These are phyloP conservation scores for Penicillium sp. DNA, from an alignment of 2,329 filamentous ascomycete species.

Conservation along the genomic window DNA sequence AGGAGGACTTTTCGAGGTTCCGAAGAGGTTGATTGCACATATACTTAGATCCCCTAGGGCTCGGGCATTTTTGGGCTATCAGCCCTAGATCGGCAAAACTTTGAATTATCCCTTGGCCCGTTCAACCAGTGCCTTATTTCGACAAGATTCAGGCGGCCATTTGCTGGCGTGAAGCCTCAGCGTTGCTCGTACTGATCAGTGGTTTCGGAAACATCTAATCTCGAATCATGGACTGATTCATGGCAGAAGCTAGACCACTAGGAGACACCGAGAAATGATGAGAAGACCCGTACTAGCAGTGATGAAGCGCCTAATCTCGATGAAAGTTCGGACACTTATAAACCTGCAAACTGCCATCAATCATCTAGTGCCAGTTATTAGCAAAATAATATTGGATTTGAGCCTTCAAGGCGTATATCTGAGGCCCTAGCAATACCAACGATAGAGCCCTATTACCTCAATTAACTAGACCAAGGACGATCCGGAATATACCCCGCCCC, in stretches of 20 bases:
- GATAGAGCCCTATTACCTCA: background rate
- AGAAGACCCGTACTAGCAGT: too few species aligned
- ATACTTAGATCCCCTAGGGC: background rate
- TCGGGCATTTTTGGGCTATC: background rate
- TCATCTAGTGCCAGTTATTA: background rate
- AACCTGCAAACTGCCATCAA: background rate
- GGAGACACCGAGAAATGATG: too few species aligned
- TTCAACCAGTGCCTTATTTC: background rate
- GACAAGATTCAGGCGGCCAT: background rate
- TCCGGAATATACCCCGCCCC: background rate
- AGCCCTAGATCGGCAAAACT: background rate
- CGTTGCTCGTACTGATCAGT: too few species aligned
- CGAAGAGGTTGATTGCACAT: background rate
- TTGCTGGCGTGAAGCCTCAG: too few species aligned
- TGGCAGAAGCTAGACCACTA: background rate
- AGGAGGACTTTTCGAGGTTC: background rate
- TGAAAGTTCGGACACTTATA: background rate
- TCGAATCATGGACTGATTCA: background rate
- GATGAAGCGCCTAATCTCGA: background rate
- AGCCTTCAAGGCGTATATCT: background rate
- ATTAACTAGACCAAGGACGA: background rate
- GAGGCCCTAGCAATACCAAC: background rate
- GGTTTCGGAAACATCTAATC: background rate
- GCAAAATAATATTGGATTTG: background rate
- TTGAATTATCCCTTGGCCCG: background rate